Base-by-base conservation (phyloP, 2,329 filamentous ascomycete species). In the Apiospora arundinis region DNA sequence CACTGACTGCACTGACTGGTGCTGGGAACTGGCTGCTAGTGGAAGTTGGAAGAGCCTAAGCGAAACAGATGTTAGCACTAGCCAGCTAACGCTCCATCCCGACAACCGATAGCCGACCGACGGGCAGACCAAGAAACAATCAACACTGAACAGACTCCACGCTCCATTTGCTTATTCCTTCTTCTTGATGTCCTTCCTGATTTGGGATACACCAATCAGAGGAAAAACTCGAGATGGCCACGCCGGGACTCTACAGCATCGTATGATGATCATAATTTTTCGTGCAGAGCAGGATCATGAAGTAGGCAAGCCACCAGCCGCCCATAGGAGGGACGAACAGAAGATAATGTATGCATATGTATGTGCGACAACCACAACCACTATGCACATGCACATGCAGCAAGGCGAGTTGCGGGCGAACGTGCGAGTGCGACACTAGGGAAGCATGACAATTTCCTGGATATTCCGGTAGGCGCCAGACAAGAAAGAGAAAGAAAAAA, bases 261-360 rank as follows among this genome's bases (percentile, higher is more conserved):
- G 56, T 63, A 63, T 40, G 56, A 63, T 63, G 18, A 63, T 63
- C 56, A 40, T 12, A 28, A 40, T n/a, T 28, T 40, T 63, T 63
- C 32, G 56, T 40, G 3, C 12, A 63, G 32, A 21, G 32, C 12
- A 12, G 23, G 56, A 40, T 32, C 56, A 63, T 63, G 32, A 18
- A 37, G 42, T 21, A 25, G 18, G 18, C 9, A 37, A 63, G 28
- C 56, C 56, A 11, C 32, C 18, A n/a, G 32, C 56, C 28, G 56
- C 8, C 56, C 56, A 37, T 40, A 32, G 32, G 18, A 40, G 28
- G 56, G 28, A 60, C 16, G 56, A 63, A 40, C 32, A 32, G 32
- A 32, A 32, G 32, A 32, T 32, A 40, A 40, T 63, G 16, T 21
- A 21, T 37, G 18, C 28, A 37, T 60, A 42, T 42, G 40, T 25